Evolutionary conservation across 2,329 filamentous ascomycete species (phyloP), one percentile per base, ranked within the genome.

Genomic region (Nectriaceae sp.): DNA sequence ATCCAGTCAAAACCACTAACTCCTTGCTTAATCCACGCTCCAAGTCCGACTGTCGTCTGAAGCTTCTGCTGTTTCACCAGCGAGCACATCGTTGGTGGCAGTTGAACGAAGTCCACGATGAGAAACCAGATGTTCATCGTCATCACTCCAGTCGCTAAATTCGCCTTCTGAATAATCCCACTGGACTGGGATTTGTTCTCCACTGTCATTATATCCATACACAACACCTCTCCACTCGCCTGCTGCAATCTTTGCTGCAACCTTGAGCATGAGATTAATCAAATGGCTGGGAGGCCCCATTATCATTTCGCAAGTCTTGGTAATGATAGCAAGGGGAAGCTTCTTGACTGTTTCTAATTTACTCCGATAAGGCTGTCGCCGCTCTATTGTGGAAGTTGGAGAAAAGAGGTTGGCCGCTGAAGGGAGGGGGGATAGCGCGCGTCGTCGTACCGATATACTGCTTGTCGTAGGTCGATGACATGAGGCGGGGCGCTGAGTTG

Each of bases 241-340:
- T 22, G 76, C 76, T 1, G 85, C 80, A 53, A 96, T 90, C 53
- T 82, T 84, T 0, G 88, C 85, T 1, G 91, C 89, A 47, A 96
- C 89, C 47, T 84, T 84, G 4, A 96, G 78, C 77, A 96, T 91
- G 35, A 96, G 75, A 21, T 83, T 77, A 29, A 96, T 80, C 2
- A 96, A 78, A 59, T 92, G 84, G 15, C 86, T 82, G 0, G 92
- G 90, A n/a, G 90, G 90, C 0, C 88, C 84, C 13, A 96, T 73
- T 4, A 96, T 78, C 22, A 94, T 78, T 43, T 89, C 84, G 54
- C 82, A 85, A 0, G 90, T 91, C 69, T 89, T 92, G 47, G 86
- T 82, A 21, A 96, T 79, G 22, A 96, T 80, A 3, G 84, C 79
- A 42, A 82, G 57, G 11, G 64, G 62, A 16, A 62, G 46, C 15